Base-by-base conservation (phyloP, 2,329 filamentous ascomycete genomes). In the Cladophialophora bantiana region DNA sequence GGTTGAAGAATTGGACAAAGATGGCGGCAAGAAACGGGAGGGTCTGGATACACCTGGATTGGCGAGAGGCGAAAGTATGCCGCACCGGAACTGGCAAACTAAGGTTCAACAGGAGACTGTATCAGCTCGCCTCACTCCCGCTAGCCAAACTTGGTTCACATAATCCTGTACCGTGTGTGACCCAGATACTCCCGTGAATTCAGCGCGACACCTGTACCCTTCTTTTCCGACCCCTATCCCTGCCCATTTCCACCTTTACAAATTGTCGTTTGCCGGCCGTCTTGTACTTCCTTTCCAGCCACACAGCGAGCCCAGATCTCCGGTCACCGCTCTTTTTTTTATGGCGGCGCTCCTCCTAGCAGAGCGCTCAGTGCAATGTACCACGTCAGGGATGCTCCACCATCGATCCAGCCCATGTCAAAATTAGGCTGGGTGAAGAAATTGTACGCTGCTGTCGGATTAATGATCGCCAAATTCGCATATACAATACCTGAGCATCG, bases 311-410 rank as follows among this genome's bases (percentile, higher is more conserved):
- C 18, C 5, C 18, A 31, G 13, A 50, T 50, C 45, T 50, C 10
- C 1, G 12, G 6, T 31, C 26, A 10, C 20, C 13, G 10, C 20
- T 10, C 42, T 7, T 26, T 6, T 26, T 6, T 50, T 48, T 35
- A 60, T 65, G 62, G 69, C 20, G 57, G 52, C 32, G 63, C 56
- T 15, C 68, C 70, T 62, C 71, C 69, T 83, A 87, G 76, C 88
- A 91, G 90, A 71, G 92, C 93, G 73, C 89, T 84, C 78, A 89
- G 92, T 48, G 90, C 89, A 79, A 96, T 79, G 80, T 94, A 96
- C 93, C 93, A 96, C 34, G 92, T 94, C 78, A 88, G 81, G 74
- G 89, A 90, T 2, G 92, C 92, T 15, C 95, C 94, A 0, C 91
- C 92, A 79, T 97, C 81, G 62, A 83, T 77, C 86, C 87, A 92